phyloP scores from a whole-genome alignment of 345 rosid species.

The Rhizophora apiculata region DNA sequence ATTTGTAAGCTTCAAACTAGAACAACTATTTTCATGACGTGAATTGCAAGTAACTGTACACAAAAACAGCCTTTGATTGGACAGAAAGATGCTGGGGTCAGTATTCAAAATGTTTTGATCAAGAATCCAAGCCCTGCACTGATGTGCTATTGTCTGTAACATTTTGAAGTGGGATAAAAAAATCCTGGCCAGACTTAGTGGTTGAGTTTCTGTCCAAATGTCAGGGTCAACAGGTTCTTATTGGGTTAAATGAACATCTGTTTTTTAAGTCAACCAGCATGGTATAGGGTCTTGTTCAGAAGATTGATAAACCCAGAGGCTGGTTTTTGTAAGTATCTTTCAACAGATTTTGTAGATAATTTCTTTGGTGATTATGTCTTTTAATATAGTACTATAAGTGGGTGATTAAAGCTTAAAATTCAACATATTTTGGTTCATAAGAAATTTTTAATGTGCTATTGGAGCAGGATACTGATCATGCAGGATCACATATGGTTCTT shows the following conservation, averaged over 20 bases:
- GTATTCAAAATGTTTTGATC: background rate
- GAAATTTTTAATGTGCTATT: too few relatives aligned
- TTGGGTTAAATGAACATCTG: background rate
- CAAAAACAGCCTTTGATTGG: too few relatives aligned
- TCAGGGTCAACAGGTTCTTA: background rate
- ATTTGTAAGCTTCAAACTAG: background rate
- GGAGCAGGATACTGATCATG: too few relatives aligned
- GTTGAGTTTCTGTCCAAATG: background rate
- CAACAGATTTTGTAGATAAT: too few relatives aligned
- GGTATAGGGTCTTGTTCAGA: background rate
- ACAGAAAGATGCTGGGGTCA: background rate
- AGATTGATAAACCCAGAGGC: too few relatives aligned
- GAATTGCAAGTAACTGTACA: background rate
- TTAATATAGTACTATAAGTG: too few relatives aligned
- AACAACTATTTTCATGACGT: background rate
- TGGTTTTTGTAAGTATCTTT: too few relatives aligned
- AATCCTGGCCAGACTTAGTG: background rate
- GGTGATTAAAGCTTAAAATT: too few relatives aligned
- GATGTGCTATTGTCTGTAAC: background rate
- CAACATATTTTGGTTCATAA: too few relatives aligned
- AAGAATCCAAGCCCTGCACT: background rate
- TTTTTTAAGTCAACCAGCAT: background rate
- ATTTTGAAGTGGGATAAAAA: background rate
- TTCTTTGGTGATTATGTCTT: too few relatives aligned
- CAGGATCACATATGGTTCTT: too few relatives aligned